These are phyloP conservation scores for Aspergillus nidulans DNA, from an alignment of 495 filamentous ascomycete genomes.

Conservation along the genomic window DNA sequence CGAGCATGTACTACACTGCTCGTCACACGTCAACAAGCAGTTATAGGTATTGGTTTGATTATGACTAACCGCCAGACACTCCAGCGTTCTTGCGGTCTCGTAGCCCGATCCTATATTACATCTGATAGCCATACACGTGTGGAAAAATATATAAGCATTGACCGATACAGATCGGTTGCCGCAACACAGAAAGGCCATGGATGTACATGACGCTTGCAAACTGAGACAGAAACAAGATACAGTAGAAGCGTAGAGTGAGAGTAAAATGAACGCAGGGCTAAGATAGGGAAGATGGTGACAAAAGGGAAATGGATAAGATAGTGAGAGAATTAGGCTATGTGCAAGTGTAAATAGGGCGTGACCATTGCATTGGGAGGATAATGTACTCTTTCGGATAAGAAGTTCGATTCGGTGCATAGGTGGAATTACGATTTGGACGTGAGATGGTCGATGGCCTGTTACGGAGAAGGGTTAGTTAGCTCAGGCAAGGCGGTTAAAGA, in stretches of 20 bases:
- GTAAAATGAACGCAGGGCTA: neutral
- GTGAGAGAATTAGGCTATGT: slow-evolving; percentile 15
- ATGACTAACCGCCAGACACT: slow-evolving; percentile 4
- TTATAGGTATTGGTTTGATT: slow-evolving; percentile 9
- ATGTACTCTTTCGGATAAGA: neutral
- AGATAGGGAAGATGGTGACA: neutral
- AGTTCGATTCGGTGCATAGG: neutral
- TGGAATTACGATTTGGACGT: slow-evolving; percentile 13
- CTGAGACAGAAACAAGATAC: slow-evolving; percentile 7
- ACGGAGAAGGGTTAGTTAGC: neutral
- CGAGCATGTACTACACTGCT: too few relatives aligned
- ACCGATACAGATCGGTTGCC: neutral
- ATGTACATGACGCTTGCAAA: slow-evolving; percentile 23
- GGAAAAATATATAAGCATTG: neutral
- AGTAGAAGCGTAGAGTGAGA: neutral
- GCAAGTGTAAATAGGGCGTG: slow-evolving; percentile 15
- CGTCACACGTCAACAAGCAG: neutral
- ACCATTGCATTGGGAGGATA: neutral
- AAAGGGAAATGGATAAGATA: slow-evolving; percentile 3
- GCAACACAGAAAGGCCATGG: neutral
- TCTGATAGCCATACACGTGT: slow-evolving; percentile 12
- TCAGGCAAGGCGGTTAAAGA: neutral
- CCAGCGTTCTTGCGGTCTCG: slow-evolving; percentile 10
- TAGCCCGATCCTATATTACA: slow-evolving; percentile 15
- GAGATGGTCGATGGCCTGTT: slow-evolving; percentile 17